Percentiles rank a stretch among this genome's conserved stretches.
phyloP scores from a whole-genome alignment of 352 stramenopile genomes.

The Globisporangium heterothallicum region DNA sequence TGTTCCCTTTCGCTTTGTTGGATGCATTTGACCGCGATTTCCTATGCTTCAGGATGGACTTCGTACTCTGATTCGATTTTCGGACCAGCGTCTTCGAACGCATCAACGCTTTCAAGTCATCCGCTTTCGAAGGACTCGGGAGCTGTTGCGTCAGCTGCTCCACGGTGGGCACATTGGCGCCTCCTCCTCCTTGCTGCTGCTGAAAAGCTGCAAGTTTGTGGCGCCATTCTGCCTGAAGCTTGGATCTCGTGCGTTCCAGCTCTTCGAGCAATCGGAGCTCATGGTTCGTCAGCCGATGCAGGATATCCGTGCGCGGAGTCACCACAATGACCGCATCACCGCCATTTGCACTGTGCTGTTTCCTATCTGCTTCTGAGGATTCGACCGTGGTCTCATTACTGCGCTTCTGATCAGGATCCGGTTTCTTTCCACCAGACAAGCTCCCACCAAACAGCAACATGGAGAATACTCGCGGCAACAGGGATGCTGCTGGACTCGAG shows the following conservation, averaged over 20 bases:
- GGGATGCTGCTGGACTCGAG: too few relatives aligned
- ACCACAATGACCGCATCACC: too few relatives aligned
- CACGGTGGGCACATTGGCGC: constrained; percentile 15
- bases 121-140: constrained; percentile 9
- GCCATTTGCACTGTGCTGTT: background rate
- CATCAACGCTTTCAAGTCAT: constrained; percentile 34
- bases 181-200: constrained; percentile 23
- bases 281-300: constrained; percentile 73
- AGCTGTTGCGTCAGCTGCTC: constrained; percentile 44
- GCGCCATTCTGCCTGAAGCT: constrained; percentile 62
- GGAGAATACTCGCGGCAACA: too few relatives aligned
- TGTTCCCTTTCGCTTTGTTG: background rate
- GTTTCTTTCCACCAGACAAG: constrained; percentile 31
- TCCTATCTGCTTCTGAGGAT: background rate
- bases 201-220: constrained; percentile 57
- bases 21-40: constrained; percentile 14
- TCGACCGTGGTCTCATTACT: background rate
- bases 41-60: constrained; percentile 42
- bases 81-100: constrained; percentile 38
- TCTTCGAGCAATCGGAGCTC: constrained; percentile 72
- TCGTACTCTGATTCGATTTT: constrained; percentile 36
- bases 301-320: constrained; percentile 53
- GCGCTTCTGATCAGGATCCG: constrained; percentile 3
- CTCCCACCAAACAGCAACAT: constrained; percentile 75
- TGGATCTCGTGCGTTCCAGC: constrained; percentile 63